Evolutionary conservation across 768 basidiomycete genomes (phyloP).

Genomic region (Amanita pallidorosea): DNA sequence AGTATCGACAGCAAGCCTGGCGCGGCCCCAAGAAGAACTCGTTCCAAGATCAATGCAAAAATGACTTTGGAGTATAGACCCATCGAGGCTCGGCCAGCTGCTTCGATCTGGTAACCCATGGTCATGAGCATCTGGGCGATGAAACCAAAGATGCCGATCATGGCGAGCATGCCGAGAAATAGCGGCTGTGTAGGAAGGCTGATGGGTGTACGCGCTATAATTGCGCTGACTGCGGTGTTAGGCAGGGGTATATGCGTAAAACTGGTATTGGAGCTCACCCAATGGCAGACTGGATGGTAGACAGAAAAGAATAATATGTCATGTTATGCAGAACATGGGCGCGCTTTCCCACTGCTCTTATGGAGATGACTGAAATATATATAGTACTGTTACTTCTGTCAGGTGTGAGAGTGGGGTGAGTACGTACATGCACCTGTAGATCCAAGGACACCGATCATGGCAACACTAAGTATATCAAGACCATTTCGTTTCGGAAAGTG

Average conservation of each 20-base stretch:
- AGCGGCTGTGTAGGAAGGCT: constrained; percentile 32
- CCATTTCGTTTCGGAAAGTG: neutral
- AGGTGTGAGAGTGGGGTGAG: constrained; percentile 13
- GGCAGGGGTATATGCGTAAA: neutral
- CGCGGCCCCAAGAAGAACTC: neutral
- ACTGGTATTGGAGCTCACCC: constrained; percentile 15
- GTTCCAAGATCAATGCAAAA: constrained; percentile 2
- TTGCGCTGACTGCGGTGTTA: constrained; percentile 26
- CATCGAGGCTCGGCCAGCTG: constrained; percentile 48
- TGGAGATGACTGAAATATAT: constrained; percentile 21
- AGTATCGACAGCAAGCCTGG: neutral
- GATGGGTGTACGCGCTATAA: constrained; percentile 24
- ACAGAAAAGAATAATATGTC: constrained; percentile 52
- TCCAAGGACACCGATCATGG: constrained; percentile 53
- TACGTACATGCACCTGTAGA: constrained; percentile 52
- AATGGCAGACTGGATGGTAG: constrained; percentile 27
- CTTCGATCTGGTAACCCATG: constrained; percentile 50
- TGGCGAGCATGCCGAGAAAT: constrained; percentile 33
- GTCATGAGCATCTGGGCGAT: constrained; percentile 30
- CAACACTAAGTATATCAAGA: constrained; percentile 28
- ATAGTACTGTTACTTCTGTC: neutral
- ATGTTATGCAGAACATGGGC: constrained; percentile 70
- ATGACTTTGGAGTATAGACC: constrained; percentile 33
- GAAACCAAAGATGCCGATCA: constrained; percentile 46
- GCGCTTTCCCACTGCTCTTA: constrained; percentile 61